phyloP scores from a whole-genome alignment of 495 filamentous ascomycete genomes.

The Tuber indicum region DNA sequence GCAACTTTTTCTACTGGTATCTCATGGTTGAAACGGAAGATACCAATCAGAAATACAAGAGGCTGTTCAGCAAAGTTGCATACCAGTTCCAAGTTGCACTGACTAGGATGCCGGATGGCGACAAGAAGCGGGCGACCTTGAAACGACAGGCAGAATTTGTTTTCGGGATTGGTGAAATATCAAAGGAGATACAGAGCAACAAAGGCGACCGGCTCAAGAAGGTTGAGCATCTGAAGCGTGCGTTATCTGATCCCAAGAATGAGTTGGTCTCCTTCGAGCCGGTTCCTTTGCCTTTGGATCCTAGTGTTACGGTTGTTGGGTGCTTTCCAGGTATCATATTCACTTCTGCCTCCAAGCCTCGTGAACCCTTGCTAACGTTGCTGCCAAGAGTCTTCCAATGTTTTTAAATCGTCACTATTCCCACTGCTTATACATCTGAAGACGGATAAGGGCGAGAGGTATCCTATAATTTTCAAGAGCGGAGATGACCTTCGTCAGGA shows the following conservation, averaged over 20 bases:
- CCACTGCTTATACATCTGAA: slow-evolving; percentile 89
- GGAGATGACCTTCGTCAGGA: slow-evolving; percentile 96
- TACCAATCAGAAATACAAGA: slow-evolving; percentile 67
- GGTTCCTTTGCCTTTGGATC: slow-evolving; percentile 82
- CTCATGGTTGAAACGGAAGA: slow-evolving; percentile 90
- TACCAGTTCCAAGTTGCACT: slow-evolving; percentile 93
- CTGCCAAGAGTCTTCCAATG: slow-evolving; percentile 62
- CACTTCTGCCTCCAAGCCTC: neutral
- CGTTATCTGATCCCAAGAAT: slow-evolving; percentile 81
- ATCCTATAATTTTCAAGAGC: slow-evolving; percentile 93
- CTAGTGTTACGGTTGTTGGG: slow-evolving; percentile 67
- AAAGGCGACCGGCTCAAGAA: slow-evolving; percentile 70
- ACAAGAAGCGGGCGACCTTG: slow-evolving; percentile 65
- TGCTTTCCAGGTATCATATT: slow-evolving; percentile 53
- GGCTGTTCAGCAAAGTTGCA: slow-evolving; percentile 82
- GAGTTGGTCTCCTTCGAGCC: slow-evolving; percentile 76
- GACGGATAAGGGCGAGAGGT: slow-evolving; percentile 65
- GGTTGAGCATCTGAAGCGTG: slow-evolving; percentile 72
- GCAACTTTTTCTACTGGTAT: slow-evolving; percentile 97
- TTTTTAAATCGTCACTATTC: slow-evolving; percentile 91
- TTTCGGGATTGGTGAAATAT: slow-evolving; percentile 76
- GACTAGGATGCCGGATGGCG: slow-evolving; percentile 54
- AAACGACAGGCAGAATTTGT: slow-evolving; percentile 85
- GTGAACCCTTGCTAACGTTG: neutral
- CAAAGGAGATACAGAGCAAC: slow-evolving; percentile 78